A percentile compares a stretch with the other conserved stretches of the same genome.
phyloP scores from a whole-genome alignment of 1,284 basidiomycete genomes.

The Cryptococcus hybrid region DNA sequence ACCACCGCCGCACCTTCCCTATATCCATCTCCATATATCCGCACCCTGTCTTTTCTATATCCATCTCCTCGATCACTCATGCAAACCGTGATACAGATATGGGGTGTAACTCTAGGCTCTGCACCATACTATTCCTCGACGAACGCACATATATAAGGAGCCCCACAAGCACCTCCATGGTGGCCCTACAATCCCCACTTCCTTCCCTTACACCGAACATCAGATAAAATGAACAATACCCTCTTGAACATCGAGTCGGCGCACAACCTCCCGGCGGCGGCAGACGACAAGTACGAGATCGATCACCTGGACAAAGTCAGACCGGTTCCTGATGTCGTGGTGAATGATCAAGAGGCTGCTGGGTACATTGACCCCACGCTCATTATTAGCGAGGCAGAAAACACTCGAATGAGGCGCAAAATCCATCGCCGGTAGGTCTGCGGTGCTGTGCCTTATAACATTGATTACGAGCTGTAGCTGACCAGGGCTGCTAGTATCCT shows the following conservation, averaged over 20 bases:
- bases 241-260: background rate
- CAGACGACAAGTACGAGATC: background rate
- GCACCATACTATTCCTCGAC: too few relatives aligned
- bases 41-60: too few relatives aligned
- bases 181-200: background rate
- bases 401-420: conserved; percentile 18
- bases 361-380: conserved; percentile 24
- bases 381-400: conserved; percentile 21
- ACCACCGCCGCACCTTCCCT: too few relatives aligned
- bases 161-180: background rate
- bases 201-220: background rate
- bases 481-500: conserved; percentile 18
- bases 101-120: too few relatives aligned
- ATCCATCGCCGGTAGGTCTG: conserved; percentile 17
- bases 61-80: too few relatives aligned
- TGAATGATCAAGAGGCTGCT: conserved; percentile 17
- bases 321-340: background rate
- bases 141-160: background rate
- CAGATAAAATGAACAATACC: background rate
- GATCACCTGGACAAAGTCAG: conserved; percentile 7
- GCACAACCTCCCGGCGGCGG: background rate
- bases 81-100: too few relatives aligned
- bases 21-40: too few relatives aligned
- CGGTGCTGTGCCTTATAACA: background rate
- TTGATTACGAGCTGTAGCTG: background rate